Evolutionary conservation across 768 basidiomycete genomes (phyloP).

Genomic region (Xerocomellus intermedius): DNA sequence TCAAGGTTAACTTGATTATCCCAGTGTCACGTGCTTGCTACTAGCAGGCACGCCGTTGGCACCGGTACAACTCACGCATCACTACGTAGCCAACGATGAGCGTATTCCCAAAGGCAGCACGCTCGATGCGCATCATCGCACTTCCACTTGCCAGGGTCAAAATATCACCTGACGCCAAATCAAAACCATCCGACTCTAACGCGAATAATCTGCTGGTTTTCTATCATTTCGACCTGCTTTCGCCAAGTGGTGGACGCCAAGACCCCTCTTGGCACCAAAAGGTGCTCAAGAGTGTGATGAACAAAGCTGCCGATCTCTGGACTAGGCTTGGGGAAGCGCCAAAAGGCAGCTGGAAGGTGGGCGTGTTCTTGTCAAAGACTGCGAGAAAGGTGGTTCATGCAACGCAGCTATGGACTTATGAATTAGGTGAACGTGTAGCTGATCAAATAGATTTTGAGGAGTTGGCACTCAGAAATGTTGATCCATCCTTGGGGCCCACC

Average conservation of each 20-base stretch:
- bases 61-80: too few relatives aligned
- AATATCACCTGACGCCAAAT: slow-evolving; percentile 8
- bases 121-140: slow-evolving; percentile 45
- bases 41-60: too few relatives aligned
- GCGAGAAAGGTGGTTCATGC: slow-evolving; percentile 7
- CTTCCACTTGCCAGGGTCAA: slow-evolving; percentile 39
- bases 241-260: slow-evolving; percentile 33
- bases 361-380: slow-evolving; percentile 19
- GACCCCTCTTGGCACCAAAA: slow-evolving; percentile 23
- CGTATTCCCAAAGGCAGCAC: slow-evolving; percentile 14
- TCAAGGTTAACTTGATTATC: background rate
- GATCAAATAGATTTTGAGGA: slow-evolving; percentile 82
- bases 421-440: slow-evolving; percentile 63
- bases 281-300: slow-evolving; percentile 45
- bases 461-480: slow-evolving; percentile 67
- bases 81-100: slow-evolving; percentile 11
- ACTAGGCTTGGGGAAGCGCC: slow-evolving; percentile 63
- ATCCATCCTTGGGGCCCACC: slow-evolving; percentile 65
- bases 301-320: slow-evolving; percentile 60
- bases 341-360: slow-evolving; percentile 71
- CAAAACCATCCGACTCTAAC: slow-evolving; percentile 7
- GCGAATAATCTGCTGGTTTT: slow-evolving; percentile 35
- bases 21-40: slow-evolving; percentile 20
- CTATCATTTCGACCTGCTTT: slow-evolving; percentile 39
- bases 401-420: slow-evolving; percentile 55